A percentile compares a stretch with the other conserved stretches of the same genome.
Evolutionary conservation across 2,329 filamentous ascomycete species (phyloP).

Genomic region (Cercospora beticola): DNA sequence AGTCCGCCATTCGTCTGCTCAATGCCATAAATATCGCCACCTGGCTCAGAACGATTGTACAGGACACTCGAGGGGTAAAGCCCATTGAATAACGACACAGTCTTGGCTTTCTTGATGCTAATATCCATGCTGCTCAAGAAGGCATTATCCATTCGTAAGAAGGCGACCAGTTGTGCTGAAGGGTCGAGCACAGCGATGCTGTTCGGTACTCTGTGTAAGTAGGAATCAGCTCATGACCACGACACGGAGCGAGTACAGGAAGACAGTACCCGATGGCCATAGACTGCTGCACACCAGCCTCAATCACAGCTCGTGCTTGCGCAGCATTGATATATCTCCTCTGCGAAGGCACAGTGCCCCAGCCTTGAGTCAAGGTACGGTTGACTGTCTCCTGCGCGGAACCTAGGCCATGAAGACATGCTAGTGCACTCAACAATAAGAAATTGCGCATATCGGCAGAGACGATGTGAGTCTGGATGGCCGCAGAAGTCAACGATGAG

Average conservation of each 20-base stretch:
- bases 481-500: not conserved
- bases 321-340: slow-evolving; percentile 31
- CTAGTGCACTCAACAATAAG: not conserved
- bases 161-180: slow-evolving; percentile 32
- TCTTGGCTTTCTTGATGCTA: slow-evolving; percentile 35
- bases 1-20: slow-evolving; percentile 34
- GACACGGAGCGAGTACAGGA: no score
- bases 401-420: not conserved
- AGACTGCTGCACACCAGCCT: slow-evolving; percentile 25
- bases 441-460: not conserved
- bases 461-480: not conserved
- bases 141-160: slow-evolving; percentile 37
- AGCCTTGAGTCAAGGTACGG: slow-evolving; percentile 29
- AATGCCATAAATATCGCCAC: slow-evolving; percentile 26
- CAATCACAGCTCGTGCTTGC: slow-evolving; percentile 29
- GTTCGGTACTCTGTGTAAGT: slow-evolving; percentile 23
- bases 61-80: slow-evolving; percentile 30
- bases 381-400: slow-evolving; percentile 22
- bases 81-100: slow-evolving; percentile 34
- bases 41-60: slow-evolving; percentile 30
- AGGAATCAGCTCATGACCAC: not conserved
- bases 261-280: slow-evolving; percentile 13
- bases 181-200: slow-evolving; percentile 36
- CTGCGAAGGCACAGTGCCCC: slow-evolving; percentile 26
- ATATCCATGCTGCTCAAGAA: slow-evolving; percentile 34